A percentile compares a stretch with the other conserved stretches of the same genome.
Evolutionary conservation across 129 eudicot genomes (phyloP).

Genomic region (Flaveria brownii): DNA sequence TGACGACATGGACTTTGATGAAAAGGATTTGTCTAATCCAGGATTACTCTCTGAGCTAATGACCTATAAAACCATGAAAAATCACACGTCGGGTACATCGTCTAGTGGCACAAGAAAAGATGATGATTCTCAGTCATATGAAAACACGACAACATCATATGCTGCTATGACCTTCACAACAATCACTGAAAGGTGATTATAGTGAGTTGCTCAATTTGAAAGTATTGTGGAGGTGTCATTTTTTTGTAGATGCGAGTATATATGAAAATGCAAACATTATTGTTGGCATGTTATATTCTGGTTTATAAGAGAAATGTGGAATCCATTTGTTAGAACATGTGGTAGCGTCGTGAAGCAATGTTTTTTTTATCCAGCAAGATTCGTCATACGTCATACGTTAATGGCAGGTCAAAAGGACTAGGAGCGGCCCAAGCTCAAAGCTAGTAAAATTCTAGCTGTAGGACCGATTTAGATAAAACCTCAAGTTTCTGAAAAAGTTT

Average conservation of each 20-base stretch:
- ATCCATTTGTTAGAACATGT: not conserved
- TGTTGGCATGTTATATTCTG: not conserved
- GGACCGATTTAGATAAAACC: no score
- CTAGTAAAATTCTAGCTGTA: no score
- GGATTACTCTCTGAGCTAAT: conserved; percentile 49
- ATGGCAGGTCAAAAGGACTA: no score
- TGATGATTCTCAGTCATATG: conserved; percentile 39
- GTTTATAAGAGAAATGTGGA: not conserved
- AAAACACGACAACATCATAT: conserved; percentile 26
- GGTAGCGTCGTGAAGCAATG: no score
- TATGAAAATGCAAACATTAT: conserved; percentile 1
- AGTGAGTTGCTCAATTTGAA: not conserved
- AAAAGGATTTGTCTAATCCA: conserved; percentile 50
- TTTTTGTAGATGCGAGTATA: not conserved
- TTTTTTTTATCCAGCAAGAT: no score
- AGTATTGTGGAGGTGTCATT: not conserved
- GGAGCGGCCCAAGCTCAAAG: no score
- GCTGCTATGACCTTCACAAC: conserved; percentile 67
- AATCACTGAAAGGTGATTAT: conserved; percentile 43
- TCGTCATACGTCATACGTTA: no score
- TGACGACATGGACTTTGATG: conserved; percentile 49
- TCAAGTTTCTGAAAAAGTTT: no score
- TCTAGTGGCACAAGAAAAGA: conserved; percentile 37
- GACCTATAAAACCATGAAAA: conserved; percentile 35
- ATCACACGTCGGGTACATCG: conserved; percentile 29